These are phyloP conservation scores for Tylopilus sp. DNA, from an alignment of 768 basidiomycete species.

Conservation along the genomic window DNA sequence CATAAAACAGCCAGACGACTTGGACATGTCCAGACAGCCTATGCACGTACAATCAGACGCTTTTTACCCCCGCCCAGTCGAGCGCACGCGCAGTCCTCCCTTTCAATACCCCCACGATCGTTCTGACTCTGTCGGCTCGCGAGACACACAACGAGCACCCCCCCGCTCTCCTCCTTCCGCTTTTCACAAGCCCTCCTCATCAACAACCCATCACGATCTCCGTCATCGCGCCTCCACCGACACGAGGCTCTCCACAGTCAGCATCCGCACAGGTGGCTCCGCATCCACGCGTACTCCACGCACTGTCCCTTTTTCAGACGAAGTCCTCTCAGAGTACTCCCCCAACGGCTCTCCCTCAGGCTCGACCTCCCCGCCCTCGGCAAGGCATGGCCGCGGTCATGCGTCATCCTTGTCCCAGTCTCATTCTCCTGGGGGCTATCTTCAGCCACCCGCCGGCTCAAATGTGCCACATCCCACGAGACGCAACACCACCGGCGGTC, in stretches of 20 bases:
- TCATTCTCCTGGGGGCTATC: constrained; percentile 42
- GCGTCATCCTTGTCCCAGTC: constrained; percentile 23
- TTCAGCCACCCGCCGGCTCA: constrained; percentile 44
- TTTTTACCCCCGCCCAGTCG: constrained; percentile 15
- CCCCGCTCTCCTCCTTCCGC: constrained; percentile 21
- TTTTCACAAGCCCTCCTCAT: constrained; percentile 12
- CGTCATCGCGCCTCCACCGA: constrained; percentile 51
- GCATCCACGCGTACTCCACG: constrained; percentile 18
- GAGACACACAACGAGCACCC: constrained; percentile 14
- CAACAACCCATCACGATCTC: constrained; percentile 24
- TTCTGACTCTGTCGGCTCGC: constrained; percentile 32
- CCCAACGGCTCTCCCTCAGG: constrained; percentile 15
- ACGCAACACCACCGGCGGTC: constrained; percentile 69
- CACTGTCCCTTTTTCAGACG: constrained; percentile 15
- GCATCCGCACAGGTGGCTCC: constrained; percentile 21
- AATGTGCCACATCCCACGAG: constrained; percentile 41
- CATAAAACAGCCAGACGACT: constrained; percentile 23
- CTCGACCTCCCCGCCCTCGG: constrained; percentile 17
- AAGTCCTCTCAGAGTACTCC: constrained; percentile 20
- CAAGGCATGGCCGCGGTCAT: constrained; percentile 20
- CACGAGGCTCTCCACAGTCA: constrained; percentile 37
- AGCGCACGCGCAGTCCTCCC: constrained; percentile 20
- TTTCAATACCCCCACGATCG: constrained; percentile 18
- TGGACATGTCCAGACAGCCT: constrained; percentile 11
- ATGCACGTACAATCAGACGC: background rate